Percentiles rank a stretch among this genome's conserved stretches.
Evolutionary conservation across 805 yeast species (phyloP).

Genomic region (Starmerella davenportii): DNA sequence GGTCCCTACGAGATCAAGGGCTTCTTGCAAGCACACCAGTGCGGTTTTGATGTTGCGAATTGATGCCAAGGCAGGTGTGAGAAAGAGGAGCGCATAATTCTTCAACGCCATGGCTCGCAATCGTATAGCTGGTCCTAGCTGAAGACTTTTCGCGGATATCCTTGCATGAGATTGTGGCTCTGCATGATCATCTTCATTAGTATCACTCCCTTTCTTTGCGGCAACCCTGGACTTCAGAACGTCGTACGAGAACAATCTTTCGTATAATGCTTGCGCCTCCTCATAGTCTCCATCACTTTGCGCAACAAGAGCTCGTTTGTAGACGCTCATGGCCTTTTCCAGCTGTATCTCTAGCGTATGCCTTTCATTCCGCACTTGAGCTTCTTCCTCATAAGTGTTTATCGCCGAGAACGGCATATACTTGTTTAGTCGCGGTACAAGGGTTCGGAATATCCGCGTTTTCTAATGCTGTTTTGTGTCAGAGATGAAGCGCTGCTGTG

Average conservation of each 20-base stretch:
- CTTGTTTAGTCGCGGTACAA: not conserved
- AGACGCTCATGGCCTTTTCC: constrained; percentile 65
- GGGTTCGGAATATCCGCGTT: not conserved
- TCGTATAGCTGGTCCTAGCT: constrained; percentile 33
- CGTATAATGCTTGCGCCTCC: constrained; percentile 39
- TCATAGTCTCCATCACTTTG: constrained; percentile 36
- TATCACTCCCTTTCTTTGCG: not conserved
- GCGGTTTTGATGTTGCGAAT: constrained; percentile 4
- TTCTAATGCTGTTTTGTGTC: not conserved
- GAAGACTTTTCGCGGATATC: constrained; percentile 1
- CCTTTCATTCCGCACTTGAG: constrained; percentile 55
- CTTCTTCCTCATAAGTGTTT: constrained; percentile 57
- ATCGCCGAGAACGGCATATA: constrained; percentile 46
- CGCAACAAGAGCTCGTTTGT: constrained; percentile 46
- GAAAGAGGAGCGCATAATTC: constrained; percentile 60
- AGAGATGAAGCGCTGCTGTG: too few species aligned
- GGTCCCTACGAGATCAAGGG: constrained; percentile 13
- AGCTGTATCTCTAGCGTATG: constrained; percentile 81
- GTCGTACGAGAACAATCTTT: constrained; percentile 46
- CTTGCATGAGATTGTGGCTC: not conserved
- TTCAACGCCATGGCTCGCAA: constrained; percentile 62
- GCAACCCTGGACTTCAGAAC: constrained; percentile 30
- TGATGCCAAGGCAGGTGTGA: constrained; percentile 22
- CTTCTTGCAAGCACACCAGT: constrained; percentile 6
- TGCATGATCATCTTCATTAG: not conserved